Evolutionary conservation across 306 rosid genomes (phyloP).

Genomic region (Castanea mollissima): DNA sequence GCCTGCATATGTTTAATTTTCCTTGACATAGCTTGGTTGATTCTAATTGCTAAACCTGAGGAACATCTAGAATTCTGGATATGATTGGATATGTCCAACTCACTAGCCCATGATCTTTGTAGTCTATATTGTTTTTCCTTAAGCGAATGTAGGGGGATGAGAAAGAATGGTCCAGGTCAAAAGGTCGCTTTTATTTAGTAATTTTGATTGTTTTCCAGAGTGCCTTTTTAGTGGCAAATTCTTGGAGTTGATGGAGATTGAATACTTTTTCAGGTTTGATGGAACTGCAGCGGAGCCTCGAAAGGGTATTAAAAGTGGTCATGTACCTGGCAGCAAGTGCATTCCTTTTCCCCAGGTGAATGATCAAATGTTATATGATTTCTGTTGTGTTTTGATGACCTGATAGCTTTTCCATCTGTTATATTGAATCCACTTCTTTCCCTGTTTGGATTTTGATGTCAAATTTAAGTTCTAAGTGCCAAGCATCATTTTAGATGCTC

Average conservation of each 20-base stretch:
- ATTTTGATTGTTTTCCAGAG: background rate
- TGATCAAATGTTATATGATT: conserved; percentile 1
- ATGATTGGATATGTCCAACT: background rate
- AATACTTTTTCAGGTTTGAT: conserved; percentile 60
- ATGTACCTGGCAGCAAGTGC: conserved; percentile 92
- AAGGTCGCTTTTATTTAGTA: background rate
- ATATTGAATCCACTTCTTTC: background rate
- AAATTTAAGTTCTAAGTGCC: too few relatives aligned
- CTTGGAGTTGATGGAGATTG: conserved; percentile 30
- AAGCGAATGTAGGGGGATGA: background rate
- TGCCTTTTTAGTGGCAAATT: background rate
- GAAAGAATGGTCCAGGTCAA: background rate
- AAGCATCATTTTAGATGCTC: background rate
- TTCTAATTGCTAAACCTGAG: background rate
- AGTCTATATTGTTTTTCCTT: background rate
- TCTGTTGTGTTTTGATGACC: background rate
- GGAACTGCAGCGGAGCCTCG: conserved; percentile 81
- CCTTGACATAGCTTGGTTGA: background rate
- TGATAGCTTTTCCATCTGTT: background rate
- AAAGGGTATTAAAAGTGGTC: conserved; percentile 89
- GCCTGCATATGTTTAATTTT: background rate
- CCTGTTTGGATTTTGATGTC: background rate
- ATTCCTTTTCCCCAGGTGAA: conserved; percentile 73
- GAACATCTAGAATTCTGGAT: background rate
- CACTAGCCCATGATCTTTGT: background rate